Base-by-base conservation (phyloP, 805 yeast genomes). In the Kregervanrija pseudodelftensis region DNA sequence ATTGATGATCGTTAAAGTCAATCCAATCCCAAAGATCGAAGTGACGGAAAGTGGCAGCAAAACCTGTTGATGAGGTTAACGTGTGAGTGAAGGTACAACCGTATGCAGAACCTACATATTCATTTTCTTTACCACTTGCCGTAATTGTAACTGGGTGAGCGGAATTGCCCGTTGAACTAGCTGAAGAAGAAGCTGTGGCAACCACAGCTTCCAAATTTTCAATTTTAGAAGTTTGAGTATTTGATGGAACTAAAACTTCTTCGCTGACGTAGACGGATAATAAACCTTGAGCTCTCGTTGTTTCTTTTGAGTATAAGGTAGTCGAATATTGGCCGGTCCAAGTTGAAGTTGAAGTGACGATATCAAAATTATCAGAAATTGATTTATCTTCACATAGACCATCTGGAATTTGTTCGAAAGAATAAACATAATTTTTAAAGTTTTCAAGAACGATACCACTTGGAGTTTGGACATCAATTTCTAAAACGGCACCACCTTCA, bases 1-100 rank as follows among this genome's bases (percentile, higher is more conserved):
- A 46, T 7, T 31, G 5, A 12, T 39, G 14, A 16, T 40, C 28
- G 5, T 8, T 22, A 5, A 39, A n/a, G 33, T 40, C 40, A 10
- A 40, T 22, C 28, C 28, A 22, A 22, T 22, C 28, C 28, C 28
- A 40, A 11, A n/a, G 10, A n/a, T 37, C 30, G 7, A 40, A 44
- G 11, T 40, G 30, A 22, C 30, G 40, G 12, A 44, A 44, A 1
- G 43, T 44, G 1, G 47, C 47, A 40, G 40, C 43, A 17, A 44
- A 44, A 22, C 47, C 47, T 15, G 40, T 13, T 7, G 41, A 13
- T 11, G 47, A 44, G 8, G 22, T 22, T n/a, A 5, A 33, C 1
- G 30, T 2, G 8, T 14, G 16, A 5, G 36, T 13, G 1, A 44
- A 17, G 1, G 14, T 11, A 33, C 47, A 44, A 14, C 44, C 44